Percentiles rank a stretch among this genome's conserved stretches.
Conservation (phyloP, 2,329 filamentous ascomycete species). For the Epichloe hybrida region DNA sequence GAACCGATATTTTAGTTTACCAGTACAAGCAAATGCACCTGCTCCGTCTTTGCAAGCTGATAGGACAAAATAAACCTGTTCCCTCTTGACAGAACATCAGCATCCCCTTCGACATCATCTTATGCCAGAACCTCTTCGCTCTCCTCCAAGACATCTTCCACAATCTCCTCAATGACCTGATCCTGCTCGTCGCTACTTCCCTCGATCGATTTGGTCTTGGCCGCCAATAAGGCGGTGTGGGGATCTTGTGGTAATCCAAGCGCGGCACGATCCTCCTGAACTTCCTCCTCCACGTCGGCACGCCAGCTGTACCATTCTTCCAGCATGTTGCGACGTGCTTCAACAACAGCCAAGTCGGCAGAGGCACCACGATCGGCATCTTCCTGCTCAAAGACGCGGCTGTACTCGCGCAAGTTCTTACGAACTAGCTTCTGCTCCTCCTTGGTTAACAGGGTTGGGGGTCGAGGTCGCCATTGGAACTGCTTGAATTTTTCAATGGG, state of each 20-base stretch:
- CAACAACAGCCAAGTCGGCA: conserved; percentile 86
- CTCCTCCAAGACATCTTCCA: conserved; percentile 74
- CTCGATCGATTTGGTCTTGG: conserved; percentile 38
- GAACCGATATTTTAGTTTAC: conserved; percentile 12
- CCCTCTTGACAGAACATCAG: background rate
- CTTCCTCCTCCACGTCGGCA: conserved; percentile 55
- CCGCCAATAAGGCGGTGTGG: conserved; percentile 46
- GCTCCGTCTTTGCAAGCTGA: conserved; percentile 16
- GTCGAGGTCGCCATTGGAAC: conserved; percentile 85
- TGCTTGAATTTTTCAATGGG: conserved; percentile 96
- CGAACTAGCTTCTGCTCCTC: conserved; percentile 96
- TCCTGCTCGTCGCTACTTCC: conserved; percentile 51
- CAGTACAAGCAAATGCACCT: conserved; percentile 20
- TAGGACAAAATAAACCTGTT: conserved; percentile 7
- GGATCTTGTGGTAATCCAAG: conserved; percentile 54
- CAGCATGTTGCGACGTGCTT: conserved; percentile 67
- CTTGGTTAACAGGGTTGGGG: conserved; percentile 79
- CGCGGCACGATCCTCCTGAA: conserved; percentile 56
- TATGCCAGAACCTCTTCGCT: conserved; percentile 58
- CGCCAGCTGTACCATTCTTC: conserved; percentile 86
- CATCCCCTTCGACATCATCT: conserved; percentile 3
- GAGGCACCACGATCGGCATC: conserved; percentile 88
- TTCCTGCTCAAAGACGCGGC: conserved; percentile 85
- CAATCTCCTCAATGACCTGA: conserved; percentile 74
- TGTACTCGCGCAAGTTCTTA: conserved; percentile 97